Base-by-base conservation (phyloP, 352 stramenopile genomes). In the Globisporangium yorkense region DNA sequence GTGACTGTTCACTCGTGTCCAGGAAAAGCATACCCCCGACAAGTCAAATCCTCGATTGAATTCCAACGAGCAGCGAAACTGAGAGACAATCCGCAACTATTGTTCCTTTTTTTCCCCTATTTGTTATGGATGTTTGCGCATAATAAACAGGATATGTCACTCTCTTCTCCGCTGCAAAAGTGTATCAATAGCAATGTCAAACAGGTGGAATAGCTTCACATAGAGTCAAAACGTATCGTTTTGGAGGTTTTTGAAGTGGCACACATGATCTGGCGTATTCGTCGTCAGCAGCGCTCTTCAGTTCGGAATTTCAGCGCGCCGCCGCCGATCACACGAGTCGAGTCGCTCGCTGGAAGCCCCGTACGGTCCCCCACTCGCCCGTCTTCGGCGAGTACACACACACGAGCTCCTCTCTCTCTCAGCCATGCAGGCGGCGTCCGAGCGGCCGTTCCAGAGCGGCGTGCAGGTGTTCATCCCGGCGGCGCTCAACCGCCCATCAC, bases 401-500 rank as follows among this genome's bases (percentile, higher is more conserved):
- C 43, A 5, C 16, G 40, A 45, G 13, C 40, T 7, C 4, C 40
- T 3, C 4, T 15, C 2, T 20, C 40, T 27, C 1, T 7, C 18
- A 46, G 40, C 37, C 43, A 61, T 54, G 46, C 24, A 55, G 21
- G 43, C 48, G 10, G 24, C 48, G 24, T 35, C 48, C 15, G 56
- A 61, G 61, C 61, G 31, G 29, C 45, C 59, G 35, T 64, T 64
- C 58, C 43, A 59, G 48, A 79, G 64, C 51, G 80, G 80, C 49
- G 81, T 91, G 51, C 79, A 91, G 59, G 81, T 89, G 49, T 85
- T 89, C 57, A 91, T 93, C 68, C 84, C 84, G 0, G 84, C 84
- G 54, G 84, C 84, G 56, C 74, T 93, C 24, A 93, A 93, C 64
- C 74, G 84, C 8, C 84, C 84, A 35, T 86, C 79, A 27, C 84